These are phyloP conservation scores for Fibroporia radiculosa DNA, from an alignment of 768 basidiomycete genomes.

Conservation along the genomic window DNA sequence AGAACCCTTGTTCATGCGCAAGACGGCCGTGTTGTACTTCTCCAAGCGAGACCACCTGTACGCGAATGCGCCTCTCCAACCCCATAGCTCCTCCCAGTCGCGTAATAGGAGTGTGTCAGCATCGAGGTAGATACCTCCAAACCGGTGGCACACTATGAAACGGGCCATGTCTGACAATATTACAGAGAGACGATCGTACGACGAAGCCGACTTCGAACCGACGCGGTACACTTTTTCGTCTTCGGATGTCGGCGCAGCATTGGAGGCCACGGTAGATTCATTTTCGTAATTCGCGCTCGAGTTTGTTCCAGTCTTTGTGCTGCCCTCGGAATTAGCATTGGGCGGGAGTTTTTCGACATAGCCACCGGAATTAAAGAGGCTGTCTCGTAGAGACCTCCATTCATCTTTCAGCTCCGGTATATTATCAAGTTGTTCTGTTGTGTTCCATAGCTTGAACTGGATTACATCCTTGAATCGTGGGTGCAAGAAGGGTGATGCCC, in stretches of 20 bases:
- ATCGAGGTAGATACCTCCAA: conserved; percentile 94
- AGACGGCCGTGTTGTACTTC: conserved; percentile 94
- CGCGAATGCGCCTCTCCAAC: conserved; percentile 93
- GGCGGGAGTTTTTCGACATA: conserved; percentile 59
- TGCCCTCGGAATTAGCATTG: conserved; percentile 19
- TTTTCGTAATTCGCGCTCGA: conserved; percentile 29
- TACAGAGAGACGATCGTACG: conserved; percentile 88
- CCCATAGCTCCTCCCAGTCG: conserved; percentile 99
- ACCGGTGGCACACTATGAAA: conserved; percentile 94
- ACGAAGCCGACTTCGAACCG: conserved; percentile 79
- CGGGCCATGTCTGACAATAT: conserved; percentile 96
- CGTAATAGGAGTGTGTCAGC: conserved; percentile 93
- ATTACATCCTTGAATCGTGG: conserved; percentile 87
- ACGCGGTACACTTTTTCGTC: conserved; percentile 69
- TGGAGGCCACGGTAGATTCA: conserved; percentile 17
- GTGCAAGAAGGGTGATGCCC: conserved; percentile 94
- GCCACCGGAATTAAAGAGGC: conserved; percentile 85
- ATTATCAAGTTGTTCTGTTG: conserved; percentile 92
- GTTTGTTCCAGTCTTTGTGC: not conserved
- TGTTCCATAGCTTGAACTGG: conserved; percentile 97
- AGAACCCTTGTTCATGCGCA: conserved; percentile 88
- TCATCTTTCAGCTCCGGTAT: conserved; percentile 84
- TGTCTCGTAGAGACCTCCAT: conserved; percentile 72
- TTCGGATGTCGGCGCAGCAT: conserved; percentile 21
- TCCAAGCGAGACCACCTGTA: conserved; percentile 92